Conservation (phyloP, 495 filamentous ascomycete genomes). For the Aspergillus nidulans region DNA sequence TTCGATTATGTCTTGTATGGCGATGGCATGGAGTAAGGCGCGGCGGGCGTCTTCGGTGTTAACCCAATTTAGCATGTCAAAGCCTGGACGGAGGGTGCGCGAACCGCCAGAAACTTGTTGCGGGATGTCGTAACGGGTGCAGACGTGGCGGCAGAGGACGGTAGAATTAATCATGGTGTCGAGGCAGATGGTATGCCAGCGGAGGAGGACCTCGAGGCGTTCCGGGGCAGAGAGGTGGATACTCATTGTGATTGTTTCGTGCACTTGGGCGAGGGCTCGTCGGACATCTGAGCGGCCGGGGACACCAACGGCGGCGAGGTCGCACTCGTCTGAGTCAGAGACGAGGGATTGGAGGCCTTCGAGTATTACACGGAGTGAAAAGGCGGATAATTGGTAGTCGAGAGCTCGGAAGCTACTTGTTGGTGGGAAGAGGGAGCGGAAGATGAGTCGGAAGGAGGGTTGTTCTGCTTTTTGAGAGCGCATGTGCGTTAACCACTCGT, state of each 20-base stretch:
- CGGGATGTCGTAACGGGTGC: constrained; percentile 36
- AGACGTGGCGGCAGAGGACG: constrained; percentile 37
- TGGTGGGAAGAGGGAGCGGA: constrained; percentile 39
- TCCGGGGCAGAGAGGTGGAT: constrained; percentile 36
- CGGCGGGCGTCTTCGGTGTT: constrained; percentile 37
- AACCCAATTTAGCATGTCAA: constrained; percentile 40
- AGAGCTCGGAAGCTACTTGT: constrained; percentile 28
- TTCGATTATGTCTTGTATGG: constrained; percentile 50
- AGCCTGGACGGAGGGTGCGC: constrained; percentile 21
- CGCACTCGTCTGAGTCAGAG: constrained; percentile 38
- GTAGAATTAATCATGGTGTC: constrained; percentile 43
- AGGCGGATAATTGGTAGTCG: constrained; percentile 38
- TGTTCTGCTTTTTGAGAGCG: constrained; percentile 27
- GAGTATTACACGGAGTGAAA: constrained; percentile 40
- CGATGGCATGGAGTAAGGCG: constrained; percentile 44
- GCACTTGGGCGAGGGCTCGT: constrained; percentile 38
- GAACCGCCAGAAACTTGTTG: constrained; percentile 36
- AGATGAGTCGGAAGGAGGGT: constrained; percentile 38
- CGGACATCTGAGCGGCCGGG: constrained; percentile 39
- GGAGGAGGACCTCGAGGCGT: constrained; percentile 38
- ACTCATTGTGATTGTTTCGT: constrained; percentile 37
- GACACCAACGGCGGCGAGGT: constrained; percentile 34
- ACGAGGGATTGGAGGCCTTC: constrained; percentile 45
- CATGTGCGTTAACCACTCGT: constrained; percentile 42
- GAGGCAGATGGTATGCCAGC: constrained; percentile 49